Evolutionary conservation across 1,139 yeast genomes (phyloP).

Genomic region (Geotrichum citri-aurantii): DNA sequence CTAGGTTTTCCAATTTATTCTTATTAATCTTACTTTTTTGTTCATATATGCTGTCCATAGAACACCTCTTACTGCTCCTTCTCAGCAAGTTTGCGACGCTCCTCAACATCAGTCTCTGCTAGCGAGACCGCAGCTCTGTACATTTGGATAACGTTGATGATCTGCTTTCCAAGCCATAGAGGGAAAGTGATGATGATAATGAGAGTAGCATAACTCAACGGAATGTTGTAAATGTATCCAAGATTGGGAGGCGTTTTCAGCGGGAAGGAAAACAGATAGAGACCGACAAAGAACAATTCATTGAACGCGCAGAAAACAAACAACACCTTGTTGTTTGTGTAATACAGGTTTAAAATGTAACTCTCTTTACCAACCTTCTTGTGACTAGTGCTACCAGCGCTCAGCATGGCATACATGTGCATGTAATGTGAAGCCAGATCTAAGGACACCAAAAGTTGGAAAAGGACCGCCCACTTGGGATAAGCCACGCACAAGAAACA

Average conservation of each 20-base stretch:
- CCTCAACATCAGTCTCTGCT: conserved; percentile 76
- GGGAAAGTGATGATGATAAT: conserved; percentile 68
- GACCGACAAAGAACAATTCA: conserved; percentile 86
- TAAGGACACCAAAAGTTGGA: conserved; percentile 79
- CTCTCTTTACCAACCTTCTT: conserved; percentile 75
- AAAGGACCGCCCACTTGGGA: conserved; percentile 59
- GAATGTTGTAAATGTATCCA: conserved; percentile 41
- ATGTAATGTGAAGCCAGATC: conserved; percentile 95
- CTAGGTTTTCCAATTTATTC: background rate
- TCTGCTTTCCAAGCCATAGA: conserved; percentile 84
- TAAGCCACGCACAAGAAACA: conserved; percentile 79
- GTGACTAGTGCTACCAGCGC: conserved; percentile 75
- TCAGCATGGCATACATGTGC: conserved; percentile 95
- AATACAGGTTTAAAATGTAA: conserved; percentile 73
- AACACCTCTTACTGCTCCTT: conserved; percentile 12
- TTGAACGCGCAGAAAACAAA: conserved; percentile 88
- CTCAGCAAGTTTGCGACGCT: conserved; percentile 33
- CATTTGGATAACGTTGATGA: conserved; percentile 84
- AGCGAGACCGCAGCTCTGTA: conserved; percentile 75
- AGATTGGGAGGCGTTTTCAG: conserved; percentile 40
- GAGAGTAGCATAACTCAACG: conserved; percentile 59
- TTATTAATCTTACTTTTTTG: background rate
- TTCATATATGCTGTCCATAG: background rate
- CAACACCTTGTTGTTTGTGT: conserved; percentile 75
- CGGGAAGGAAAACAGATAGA: conserved; percentile 70